Evolutionary conservation across 164 flowering plant genomes (phyloP).

Genomic region (Kalanchoe fedtschenkoi): DNA sequence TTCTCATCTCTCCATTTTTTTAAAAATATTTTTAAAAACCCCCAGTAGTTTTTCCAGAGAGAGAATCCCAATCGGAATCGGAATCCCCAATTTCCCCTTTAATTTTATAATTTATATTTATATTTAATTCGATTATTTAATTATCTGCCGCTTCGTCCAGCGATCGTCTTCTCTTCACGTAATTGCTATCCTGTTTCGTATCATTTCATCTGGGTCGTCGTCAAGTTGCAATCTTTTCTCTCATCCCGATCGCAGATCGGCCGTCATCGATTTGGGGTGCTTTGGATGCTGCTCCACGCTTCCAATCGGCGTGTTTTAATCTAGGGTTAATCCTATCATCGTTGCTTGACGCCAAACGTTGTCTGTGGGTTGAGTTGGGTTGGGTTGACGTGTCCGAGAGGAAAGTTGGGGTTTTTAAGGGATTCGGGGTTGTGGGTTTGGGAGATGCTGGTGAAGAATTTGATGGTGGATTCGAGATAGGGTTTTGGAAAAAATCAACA

Average conservation of each 20-base stretch:
- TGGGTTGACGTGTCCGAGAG: not conserved
- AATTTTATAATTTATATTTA: not conserved
- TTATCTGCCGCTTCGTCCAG: not conserved
- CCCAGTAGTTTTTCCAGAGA: not conserved
- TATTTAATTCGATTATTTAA: not conserved
- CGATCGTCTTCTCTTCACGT: conserved; percentile 8
- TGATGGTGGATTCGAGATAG: not conserved
- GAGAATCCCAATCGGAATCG: not conserved
- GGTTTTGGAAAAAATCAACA: not conserved
- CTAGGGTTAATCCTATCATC: not conserved
- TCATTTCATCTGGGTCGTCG: not conserved
- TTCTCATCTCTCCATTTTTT: not conserved
- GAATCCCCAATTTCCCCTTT: not conserved
- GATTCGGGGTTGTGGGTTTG: conserved; percentile 2
- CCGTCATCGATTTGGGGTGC: conserved; percentile 6
- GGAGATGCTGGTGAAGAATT: not conserved
- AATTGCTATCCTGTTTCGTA: conserved; percentile 3
- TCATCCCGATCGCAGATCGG: not conserved
- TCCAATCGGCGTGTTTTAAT: not conserved
- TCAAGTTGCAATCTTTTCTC: not conserved
- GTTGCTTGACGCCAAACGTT: not conserved
- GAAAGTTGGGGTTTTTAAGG: not conserved
- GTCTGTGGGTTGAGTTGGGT: no score
- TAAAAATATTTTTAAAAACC: not conserved
- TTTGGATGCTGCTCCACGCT: not conserved